Evolutionary conservation across 495 filamentous ascomycete genomes (phyloP).

Genomic region (Daldinia caldariorum): DNA sequence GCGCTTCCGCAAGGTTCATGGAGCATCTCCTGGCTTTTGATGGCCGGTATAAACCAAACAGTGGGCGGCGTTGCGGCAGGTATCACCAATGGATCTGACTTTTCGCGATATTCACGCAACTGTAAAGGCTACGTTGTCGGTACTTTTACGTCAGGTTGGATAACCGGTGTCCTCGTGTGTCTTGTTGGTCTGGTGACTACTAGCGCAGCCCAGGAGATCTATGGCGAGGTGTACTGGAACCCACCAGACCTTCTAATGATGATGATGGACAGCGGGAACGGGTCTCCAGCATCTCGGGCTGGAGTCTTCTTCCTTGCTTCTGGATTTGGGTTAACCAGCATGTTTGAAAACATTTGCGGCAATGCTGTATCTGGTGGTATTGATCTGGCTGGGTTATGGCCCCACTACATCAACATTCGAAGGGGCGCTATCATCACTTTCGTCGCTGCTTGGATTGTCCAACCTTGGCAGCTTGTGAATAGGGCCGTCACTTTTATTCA

Average conservation of each 20-base stretch:
- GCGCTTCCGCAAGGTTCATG: constrained; percentile 37
- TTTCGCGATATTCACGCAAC: constrained; percentile 48
- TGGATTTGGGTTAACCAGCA: constrained; percentile 43
- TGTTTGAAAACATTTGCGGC: constrained; percentile 46
- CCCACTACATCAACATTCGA: constrained; percentile 62
- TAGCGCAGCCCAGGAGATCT: constrained; percentile 52
- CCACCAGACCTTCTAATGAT: constrained; percentile 48
- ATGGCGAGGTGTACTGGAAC: constrained; percentile 54
- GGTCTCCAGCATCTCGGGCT: constrained; percentile 48
- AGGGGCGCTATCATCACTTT: constrained; percentile 58
- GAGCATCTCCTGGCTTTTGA: constrained; percentile 49
- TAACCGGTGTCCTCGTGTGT: constrained; percentile 44
- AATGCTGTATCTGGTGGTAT: constrained; percentile 52
- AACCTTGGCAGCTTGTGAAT: constrained; percentile 63
- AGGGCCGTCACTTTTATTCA: constrained; percentile 60
- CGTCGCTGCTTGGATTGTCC: constrained; percentile 52
- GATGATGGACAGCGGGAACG: constrained; percentile 42
- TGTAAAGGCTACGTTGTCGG: constrained; percentile 47
- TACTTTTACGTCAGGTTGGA: constrained; percentile 49
- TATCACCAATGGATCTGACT: constrained; percentile 56
- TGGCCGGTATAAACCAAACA: constrained; percentile 51
- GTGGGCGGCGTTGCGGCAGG: constrained; percentile 49
- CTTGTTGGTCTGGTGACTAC: constrained; percentile 50
- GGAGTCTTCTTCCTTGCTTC: constrained; percentile 52
- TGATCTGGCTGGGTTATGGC: constrained; percentile 58